phyloP scores from a whole-genome alignment of 2,329 filamentous ascomycete genomes.

The Trichoderma koningiopsis region DNA sequence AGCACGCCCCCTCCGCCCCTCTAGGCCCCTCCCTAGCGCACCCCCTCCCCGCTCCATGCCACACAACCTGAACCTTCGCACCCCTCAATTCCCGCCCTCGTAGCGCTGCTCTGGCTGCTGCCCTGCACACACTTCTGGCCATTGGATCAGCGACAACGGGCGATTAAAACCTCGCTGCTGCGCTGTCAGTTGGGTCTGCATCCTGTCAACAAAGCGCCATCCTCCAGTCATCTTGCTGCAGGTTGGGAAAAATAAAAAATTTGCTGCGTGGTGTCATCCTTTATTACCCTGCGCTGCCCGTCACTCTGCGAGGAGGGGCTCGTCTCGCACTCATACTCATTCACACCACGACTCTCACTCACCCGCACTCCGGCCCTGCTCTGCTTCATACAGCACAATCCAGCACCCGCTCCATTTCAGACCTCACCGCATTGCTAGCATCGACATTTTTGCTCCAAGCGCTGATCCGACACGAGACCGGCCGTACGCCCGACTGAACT shows the following conservation, averaged over 20 bases:
- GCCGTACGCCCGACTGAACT: slow-evolving; percentile 7
- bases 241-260: not conserved
- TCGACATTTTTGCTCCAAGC: slow-evolving; percentile 1
- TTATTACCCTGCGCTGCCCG: slow-evolving; percentile 7
- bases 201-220: slow-evolving; percentile 25
- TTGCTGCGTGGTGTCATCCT: not conserved
- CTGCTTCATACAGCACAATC: not conserved
- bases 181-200: slow-evolving; percentile 29
- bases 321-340: slow-evolving; percentile 11
- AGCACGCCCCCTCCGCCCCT: slow-evolving; percentile 4
- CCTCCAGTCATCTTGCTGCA: slow-evolving; percentile 3
- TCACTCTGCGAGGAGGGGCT: slow-evolving; percentile 14
- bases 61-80: slow-evolving; percentile 17
- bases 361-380: not conserved
- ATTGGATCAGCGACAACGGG: slow-evolving; percentile 26
- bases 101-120: slow-evolving; percentile 24
- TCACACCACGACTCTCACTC: not conserved
- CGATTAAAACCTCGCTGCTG: slow-evolving; percentile 31
- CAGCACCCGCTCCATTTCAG: not conserved
- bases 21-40: slow-evolving; percentile 9
- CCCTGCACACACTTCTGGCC: slow-evolving; percentile 29
- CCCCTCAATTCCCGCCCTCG: slow-evolving; percentile 21
- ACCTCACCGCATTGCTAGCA: not conserved
- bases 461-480: slow-evolving; percentile 17
- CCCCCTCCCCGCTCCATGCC: slow-evolving; percentile 8